Conservation (phyloP, 495 filamentous ascomycete species). For the Trichodelitschia bisporula region DNA sequence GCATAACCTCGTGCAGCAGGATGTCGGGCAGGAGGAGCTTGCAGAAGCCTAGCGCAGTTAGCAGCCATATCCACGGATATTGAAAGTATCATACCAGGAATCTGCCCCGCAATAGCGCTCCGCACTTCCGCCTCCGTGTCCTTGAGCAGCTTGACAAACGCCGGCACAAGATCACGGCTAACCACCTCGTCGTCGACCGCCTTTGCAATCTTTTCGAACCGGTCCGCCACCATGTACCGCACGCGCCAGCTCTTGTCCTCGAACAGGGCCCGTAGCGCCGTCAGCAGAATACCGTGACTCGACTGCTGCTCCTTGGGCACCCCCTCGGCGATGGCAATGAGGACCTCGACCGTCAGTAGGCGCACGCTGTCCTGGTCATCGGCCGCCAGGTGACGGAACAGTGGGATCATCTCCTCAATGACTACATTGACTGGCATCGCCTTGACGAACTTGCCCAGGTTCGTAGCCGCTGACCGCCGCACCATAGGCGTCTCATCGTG, state of each 20-base stretch:
- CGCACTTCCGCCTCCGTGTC: conserved; percentile 94
- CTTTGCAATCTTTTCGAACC: conserved; percentile 98
- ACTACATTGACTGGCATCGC: conserved; percentile 76
- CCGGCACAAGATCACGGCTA: conserved; percentile 74
- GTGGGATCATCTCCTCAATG: conserved; percentile 94
- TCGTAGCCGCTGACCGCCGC: conserved; percentile 81
- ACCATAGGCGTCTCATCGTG: conserved; percentile 99
- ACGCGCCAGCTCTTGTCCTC: conserved; percentile 99
- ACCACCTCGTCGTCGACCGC: conserved; percentile 96
- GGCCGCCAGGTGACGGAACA: conserved; percentile 85
- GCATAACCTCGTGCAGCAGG: conserved; percentile 91
- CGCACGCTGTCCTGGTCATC: conserved; percentile 97
- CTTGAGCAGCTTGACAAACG: conserved; percentile 93
- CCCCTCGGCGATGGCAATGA: conserved; percentile 89
- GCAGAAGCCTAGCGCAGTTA: conserved; percentile 49
- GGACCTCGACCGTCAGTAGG: conserved; percentile 82
- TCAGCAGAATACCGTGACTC: conserved; percentile 80
- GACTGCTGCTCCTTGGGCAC: conserved; percentile 95
- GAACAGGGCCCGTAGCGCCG: conserved; percentile 72
- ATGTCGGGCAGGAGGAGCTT: conserved; percentile 60
- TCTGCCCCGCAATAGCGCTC: conserved; percentile 91
- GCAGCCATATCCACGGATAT: too few relatives aligned
- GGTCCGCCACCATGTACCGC: conserved; percentile 95
- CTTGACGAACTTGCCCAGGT: conserved; percentile 92
- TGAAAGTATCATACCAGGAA: conserved; percentile 59